Evolutionary conservation across 768 basidiomycete species (phyloP).

Genomic region (Mycena vitilis): DNA sequence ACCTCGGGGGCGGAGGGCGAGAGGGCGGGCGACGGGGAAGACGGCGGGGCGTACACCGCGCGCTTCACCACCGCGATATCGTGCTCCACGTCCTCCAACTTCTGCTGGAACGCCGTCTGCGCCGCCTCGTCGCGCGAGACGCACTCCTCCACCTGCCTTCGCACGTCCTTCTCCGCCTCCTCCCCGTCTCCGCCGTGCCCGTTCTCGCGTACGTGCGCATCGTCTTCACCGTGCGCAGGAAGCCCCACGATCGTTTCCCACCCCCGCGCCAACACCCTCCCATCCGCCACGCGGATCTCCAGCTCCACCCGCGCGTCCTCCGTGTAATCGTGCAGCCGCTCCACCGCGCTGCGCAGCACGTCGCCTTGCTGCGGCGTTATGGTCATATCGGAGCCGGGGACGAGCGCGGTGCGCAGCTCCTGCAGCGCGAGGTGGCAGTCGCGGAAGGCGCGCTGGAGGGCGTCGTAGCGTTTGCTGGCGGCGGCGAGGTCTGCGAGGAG

Average conservation of each 20-base stretch:
- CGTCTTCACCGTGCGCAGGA: constrained; percentile 33
- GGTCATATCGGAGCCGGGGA: too few species aligned
- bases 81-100: constrained; percentile 79
- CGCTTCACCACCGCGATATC: constrained; percentile 80
- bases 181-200: constrained; percentile 25
- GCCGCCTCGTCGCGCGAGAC: constrained; percentile 62
- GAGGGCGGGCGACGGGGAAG: background rate
- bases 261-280: constrained; percentile 70
- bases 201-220: background rate
- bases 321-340: constrained; percentile 76
- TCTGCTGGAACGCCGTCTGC: constrained; percentile 60
- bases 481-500: constrained; percentile 59
- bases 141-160: constrained; percentile 66
- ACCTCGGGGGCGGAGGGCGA: background rate
- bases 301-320: constrained; percentile 87
- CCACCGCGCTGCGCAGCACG: constrained; percentile 63
- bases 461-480: constrained; percentile 67
- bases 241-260: constrained; percentile 75
- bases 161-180: constrained; percentile 52
- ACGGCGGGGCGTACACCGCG: constrained; percentile 28
- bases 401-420: constrained; percentile 51
- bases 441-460: constrained; percentile 70
- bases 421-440: constrained; percentile 78
- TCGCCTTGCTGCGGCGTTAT: constrained; percentile 26
- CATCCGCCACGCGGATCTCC: constrained; percentile 83